Conservation (phyloP, 352 stramenopile species). For the Globisporangium orthogonon region DNA sequence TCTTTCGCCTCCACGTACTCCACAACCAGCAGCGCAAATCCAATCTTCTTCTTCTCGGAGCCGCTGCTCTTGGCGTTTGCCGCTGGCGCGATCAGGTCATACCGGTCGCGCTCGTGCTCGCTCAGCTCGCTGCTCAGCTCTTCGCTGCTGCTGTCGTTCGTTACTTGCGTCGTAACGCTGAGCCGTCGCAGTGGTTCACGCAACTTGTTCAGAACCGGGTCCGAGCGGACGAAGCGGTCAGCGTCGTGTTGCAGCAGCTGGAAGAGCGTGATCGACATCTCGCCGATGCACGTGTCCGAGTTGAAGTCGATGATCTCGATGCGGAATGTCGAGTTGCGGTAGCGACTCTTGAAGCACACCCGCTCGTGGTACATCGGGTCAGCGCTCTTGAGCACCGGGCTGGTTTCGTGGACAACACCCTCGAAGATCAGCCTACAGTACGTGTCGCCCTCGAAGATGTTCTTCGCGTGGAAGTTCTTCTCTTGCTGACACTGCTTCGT, state of each 20-base stretch:
- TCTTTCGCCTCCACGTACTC: slow-evolving; percentile 70
- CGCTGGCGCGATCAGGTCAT: slow-evolving; percentile 28
- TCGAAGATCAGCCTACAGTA: slow-evolving; percentile 77
- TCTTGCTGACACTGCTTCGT: slow-evolving; percentile 69
- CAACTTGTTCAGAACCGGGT: slow-evolving; percentile 40
- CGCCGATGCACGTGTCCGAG: slow-evolving; percentile 61
- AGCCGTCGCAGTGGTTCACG: slow-evolving; percentile 36
- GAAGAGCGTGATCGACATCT: slow-evolving; percentile 67
- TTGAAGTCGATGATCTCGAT: slow-evolving; percentile 85
- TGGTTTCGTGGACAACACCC: slow-evolving; percentile 66
- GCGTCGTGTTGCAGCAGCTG: slow-evolving; percentile 72
- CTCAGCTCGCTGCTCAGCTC: slow-evolving; percentile 15
- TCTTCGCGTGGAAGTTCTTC: slow-evolving; percentile 71
- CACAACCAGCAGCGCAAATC: slow-evolving; percentile 47
- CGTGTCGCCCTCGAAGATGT: slow-evolving; percentile 84
- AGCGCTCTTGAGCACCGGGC: slow-evolving; percentile 77
- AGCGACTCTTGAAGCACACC: slow-evolving; percentile 62
- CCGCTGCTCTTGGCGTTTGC: slow-evolving; percentile 20
- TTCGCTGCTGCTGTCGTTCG: background rate
- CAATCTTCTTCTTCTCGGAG: slow-evolving; percentile 37
- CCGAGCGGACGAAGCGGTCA: slow-evolving; percentile 51
- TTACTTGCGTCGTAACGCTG: slow-evolving; percentile 25
- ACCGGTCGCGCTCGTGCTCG: slow-evolving; percentile 38
- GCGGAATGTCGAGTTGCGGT: slow-evolving; percentile 49
- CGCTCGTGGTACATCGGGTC: slow-evolving; percentile 85